A percentile compares a stretch with the other conserved stretches of the same genome.
These are phyloP conservation scores for Acanthamoeba castellanii DNA, from an alignment of 208 protist species.

Conservation along the genomic window DNA sequence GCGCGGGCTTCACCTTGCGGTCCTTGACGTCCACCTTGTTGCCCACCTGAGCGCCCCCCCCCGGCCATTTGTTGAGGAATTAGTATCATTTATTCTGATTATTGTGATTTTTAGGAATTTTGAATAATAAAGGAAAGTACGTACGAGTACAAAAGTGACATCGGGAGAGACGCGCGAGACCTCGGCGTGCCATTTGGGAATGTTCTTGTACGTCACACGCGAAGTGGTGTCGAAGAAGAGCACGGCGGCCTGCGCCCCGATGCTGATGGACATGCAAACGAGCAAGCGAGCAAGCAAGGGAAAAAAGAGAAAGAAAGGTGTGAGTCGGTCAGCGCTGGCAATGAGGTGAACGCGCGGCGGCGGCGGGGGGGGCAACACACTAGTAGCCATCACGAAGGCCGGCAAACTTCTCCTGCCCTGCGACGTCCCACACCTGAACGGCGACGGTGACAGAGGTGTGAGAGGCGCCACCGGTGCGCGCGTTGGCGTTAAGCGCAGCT, in stretches of 20 bases:
- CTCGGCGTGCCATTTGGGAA: conserved; percentile 99
- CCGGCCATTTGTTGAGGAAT: no score
- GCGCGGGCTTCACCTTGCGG: conserved; percentile 99
- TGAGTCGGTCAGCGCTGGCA: conserved; percentile 99
- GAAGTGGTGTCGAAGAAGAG: conserved; percentile 99
- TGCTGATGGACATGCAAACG: conserved; percentile 1
- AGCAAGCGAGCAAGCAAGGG: neutral
- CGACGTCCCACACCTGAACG: no score
- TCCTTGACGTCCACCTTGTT: conserved; percentile 99
- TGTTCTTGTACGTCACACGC: conserved; percentile 99
- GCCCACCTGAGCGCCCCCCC: conserved; percentile 87
- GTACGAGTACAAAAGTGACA: conserved; percentile 99
- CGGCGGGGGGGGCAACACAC: conserved; percentile 97
- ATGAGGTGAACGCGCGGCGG: conserved; percentile 98
- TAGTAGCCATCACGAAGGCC: conserved; percentile 99
- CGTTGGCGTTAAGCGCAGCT: no score
- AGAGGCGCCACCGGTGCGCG: conserved; percentile 98
- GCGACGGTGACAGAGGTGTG: no score
- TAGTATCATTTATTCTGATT: no score
- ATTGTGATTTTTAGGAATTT: no score
- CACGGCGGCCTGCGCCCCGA: conserved; percentile 99
- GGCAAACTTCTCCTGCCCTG: conserved; percentile 99
- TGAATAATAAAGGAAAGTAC: no score
- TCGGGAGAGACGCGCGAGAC: conserved; percentile 97
- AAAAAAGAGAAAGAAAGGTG: no score